These are phyloP conservation scores for Colletotrichum trifolii DNA, from an alignment of 2,329 filamentous ascomycete genomes.

Conservation along the genomic window DNA sequence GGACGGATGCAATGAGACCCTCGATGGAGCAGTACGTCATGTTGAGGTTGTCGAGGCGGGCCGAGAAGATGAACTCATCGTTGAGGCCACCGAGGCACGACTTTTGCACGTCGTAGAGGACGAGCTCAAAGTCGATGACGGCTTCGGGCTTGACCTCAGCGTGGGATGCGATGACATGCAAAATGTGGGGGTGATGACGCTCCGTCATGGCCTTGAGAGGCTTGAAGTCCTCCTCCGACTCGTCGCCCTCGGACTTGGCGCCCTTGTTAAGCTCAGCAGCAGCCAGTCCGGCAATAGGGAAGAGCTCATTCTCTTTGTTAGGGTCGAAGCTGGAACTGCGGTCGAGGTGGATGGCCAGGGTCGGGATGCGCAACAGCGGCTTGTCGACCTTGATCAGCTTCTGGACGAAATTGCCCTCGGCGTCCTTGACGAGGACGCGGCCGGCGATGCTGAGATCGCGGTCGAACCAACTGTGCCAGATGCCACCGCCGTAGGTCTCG, in stretches of 20 bases:
- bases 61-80: conserved; percentile 95
- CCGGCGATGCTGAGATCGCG: conserved; percentile 92
- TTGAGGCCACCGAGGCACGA: conserved; percentile 88
- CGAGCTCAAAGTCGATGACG: conserved; percentile 92
- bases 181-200: conserved; percentile 88
- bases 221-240: conserved; percentile 68
- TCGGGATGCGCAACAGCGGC: conserved; percentile 91
- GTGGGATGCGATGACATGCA: conserved; percentile 86
- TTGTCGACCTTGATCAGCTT: conserved; percentile 91
- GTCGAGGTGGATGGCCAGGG: conserved; percentile 92
- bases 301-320: conserved; percentile 97
- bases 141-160: conserved; percentile 76
- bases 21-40: conserved; percentile 95
- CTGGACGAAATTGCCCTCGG: conserved; percentile 79
- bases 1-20: conserved; percentile 84
- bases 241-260: conserved; percentile 52
- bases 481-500: conserved; percentile 94
- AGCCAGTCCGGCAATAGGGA: conserved; percentile 90
- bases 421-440: conserved; percentile 81
- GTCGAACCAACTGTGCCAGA: conserved; percentile 99
- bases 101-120: conserved; percentile 97
- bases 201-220: conserved; percentile 82
- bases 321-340: conserved; percentile 87
- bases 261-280: conserved; percentile 88
- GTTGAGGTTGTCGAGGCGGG: conserved; percentile 94